Conservation (phyloP, 140 eudicot species). For the Oenanthe javanica region DNA sequence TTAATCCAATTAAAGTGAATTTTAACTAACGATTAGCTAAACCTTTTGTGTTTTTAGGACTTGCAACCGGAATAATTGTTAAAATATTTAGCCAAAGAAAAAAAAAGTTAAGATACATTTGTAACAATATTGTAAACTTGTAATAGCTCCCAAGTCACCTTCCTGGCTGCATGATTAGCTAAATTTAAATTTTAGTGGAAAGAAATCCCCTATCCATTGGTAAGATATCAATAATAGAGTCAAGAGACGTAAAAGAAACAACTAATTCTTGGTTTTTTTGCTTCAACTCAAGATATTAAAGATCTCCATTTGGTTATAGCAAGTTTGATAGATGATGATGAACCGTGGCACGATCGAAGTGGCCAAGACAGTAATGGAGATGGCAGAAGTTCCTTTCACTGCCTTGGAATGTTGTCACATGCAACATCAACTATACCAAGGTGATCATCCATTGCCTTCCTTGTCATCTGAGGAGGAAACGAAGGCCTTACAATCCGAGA, state of each 20-base stretch:
- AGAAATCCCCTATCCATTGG: neutral
- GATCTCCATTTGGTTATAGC: neutral
- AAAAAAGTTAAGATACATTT: no score
- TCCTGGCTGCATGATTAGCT: neutral
- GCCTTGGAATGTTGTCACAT: constrained; percentile 65
- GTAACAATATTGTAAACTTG: no score
- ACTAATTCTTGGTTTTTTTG: neutral
- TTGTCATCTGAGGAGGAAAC: constrained; percentile 23
- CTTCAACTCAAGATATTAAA: neutral
- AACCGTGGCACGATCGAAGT: constrained; percentile 35
- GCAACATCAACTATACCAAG: constrained; percentile 28
- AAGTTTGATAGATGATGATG: neutral
- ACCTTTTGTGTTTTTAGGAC: no score
- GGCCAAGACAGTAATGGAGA: constrained; percentile 91
- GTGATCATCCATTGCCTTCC: constrained; percentile 14
- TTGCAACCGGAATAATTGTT: no score
- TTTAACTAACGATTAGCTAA: no score
- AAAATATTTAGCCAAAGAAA: no score
- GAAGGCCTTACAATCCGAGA: constrained; percentile 47
- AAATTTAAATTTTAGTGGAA: neutral
- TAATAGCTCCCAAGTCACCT: neutral
- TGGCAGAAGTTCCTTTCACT: constrained; percentile 77
- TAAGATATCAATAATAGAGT: neutral
- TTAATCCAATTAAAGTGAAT: no score
- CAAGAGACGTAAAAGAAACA: neutral